Evolutionary conservation across 1,139 yeast species (phyloP).

Genomic region (Diutina neorugosa): DNA sequence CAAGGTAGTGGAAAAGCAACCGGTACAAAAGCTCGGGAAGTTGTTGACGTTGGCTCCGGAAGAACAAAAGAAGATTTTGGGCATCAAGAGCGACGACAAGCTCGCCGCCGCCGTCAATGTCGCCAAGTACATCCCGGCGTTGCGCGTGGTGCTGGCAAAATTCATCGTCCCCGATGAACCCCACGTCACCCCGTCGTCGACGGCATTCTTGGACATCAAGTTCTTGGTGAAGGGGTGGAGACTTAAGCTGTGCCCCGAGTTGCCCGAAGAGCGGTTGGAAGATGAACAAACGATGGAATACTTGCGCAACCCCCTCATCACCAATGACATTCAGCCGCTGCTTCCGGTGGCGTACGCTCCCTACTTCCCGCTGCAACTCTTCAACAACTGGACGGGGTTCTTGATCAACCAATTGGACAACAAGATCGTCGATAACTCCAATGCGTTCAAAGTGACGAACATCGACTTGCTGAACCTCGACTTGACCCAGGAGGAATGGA

Average conservation of each 20-base stretch:
- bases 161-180: constrained; percentile 86
- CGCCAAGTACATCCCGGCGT: constrained; percentile 56
- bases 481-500: constrained; percentile 36
- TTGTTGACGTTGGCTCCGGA: constrained; percentile 44
- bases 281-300: constrained; percentile 48
- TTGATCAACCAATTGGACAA: constrained; percentile 64
- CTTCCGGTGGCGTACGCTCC: constrained; percentile 62
- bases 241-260: constrained; percentile 47
- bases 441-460: constrained; percentile 44
- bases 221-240: constrained; percentile 62
- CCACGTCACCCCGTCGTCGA: constrained; percentile 62
- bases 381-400: constrained; percentile 56
- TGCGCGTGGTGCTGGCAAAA: constrained; percentile 58
- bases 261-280: constrained; percentile 22
- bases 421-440: constrained; percentile 52
- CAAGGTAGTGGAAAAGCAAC: constrained; percentile 28
- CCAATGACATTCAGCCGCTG: constrained; percentile 52
- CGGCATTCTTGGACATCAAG: constrained; percentile 63
- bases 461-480: constrained; percentile 44
- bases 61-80: constrained; percentile 45
- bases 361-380: constrained; percentile 47
- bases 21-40: constrained; percentile 53
- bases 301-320: constrained; percentile 58
- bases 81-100: constrained; percentile 35
- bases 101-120: constrained; percentile 40